phyloP scores from a whole-genome alignment of 495 filamentous ascomycete genomes.

The Penicillium silybi region DNA sequence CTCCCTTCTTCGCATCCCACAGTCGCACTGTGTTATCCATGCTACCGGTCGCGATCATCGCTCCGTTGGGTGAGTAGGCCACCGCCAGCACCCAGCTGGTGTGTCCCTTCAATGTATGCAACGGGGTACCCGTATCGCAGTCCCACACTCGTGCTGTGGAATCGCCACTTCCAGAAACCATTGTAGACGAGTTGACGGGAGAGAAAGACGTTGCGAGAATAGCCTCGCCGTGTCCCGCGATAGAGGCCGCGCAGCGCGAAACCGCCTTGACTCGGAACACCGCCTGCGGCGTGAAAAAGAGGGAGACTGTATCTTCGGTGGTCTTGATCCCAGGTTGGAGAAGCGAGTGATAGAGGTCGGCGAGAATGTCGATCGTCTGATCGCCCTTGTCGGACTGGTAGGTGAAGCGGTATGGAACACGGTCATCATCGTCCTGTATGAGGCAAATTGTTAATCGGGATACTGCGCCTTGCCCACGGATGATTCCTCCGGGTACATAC shows the following conservation, averaged over 20 bases:
- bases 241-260: constrained; percentile 80
- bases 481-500: constrained; percentile 41
- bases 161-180: constrained; percentile 90
- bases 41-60: constrained; percentile 80
- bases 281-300: constrained; percentile 85
- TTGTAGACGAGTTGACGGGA: constrained; percentile 69
- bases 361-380: constrained; percentile 55
- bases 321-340: constrained; percentile 60
- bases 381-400: constrained; percentile 56
- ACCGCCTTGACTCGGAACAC: constrained; percentile 93
- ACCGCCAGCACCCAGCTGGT: constrained; percentile 90
- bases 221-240: constrained; percentile 86
- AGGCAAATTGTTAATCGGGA: not conserved
- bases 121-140: constrained; percentile 87
- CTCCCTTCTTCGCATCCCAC: constrained; percentile 84
- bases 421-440: constrained; percentile 65
- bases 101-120: constrained; percentile 88
- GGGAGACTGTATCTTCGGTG: constrained; percentile 69
- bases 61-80: constrained; percentile 78
- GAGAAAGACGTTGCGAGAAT: constrained; percentile 90
- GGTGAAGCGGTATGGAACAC: constrained; percentile 84
- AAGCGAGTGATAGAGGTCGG: constrained; percentile 71
- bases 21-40: constrained; percentile 91
- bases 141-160: constrained; percentile 93
- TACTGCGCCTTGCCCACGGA: not conserved